A percentile compares a stretch with the other conserved stretches of the same genome.
Conservation (phyloP, 2,329 filamentous ascomycete genomes). For the Drechslera avenae region DNA sequence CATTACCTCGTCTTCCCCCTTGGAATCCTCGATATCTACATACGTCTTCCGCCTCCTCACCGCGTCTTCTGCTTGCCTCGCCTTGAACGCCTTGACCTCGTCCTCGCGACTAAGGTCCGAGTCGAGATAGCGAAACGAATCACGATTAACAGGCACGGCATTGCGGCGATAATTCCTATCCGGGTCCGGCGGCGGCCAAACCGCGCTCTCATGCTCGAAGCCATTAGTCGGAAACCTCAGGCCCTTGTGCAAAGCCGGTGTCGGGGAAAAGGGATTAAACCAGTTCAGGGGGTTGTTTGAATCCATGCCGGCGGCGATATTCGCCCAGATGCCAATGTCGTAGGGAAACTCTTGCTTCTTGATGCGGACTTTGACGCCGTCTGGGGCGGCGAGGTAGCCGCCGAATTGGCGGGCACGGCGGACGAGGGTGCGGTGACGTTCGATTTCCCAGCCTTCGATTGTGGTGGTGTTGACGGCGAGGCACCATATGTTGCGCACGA, state of each 20-base stretch:
- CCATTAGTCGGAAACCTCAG: slow-evolving; percentile 73
- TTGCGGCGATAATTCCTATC: slow-evolving; percentile 46
- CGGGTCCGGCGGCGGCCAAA: slow-evolving; percentile 59
- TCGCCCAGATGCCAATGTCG: slow-evolving; percentile 75
- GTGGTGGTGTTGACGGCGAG: slow-evolving; percentile 75
- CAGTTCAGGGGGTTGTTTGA: slow-evolving; percentile 66
- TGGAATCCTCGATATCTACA: no score
- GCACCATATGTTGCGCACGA: slow-evolving; percentile 62
- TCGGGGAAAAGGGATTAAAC: slow-evolving; percentile 69
- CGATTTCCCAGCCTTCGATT: slow-evolving; percentile 76
- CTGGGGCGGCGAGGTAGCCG: slow-evolving; percentile 61
- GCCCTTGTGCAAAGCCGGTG: slow-evolving; percentile 59
- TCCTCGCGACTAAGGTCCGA: slow-evolving; percentile 47
- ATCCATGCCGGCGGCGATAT: slow-evolving; percentile 78
- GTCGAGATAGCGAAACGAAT: slow-evolving; percentile 49
- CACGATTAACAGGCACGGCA: slow-evolving; percentile 14
- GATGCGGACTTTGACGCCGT: slow-evolving; percentile 59
- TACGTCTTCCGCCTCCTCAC: slow-evolving; percentile 50
- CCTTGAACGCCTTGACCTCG: slow-evolving; percentile 59
- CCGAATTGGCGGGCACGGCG: slow-evolving; percentile 57
- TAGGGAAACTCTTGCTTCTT: slow-evolving; percentile 78
- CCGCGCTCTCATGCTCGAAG: slow-evolving; percentile 61
- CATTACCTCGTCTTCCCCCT: slow-evolving; percentile 1
- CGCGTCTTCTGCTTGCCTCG: slow-evolving; percentile 59
- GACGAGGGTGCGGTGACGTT: slow-evolving; percentile 54